phyloP scores from a whole-genome alignment of 257 asterid genomes.

The Forsythia viridissima region DNA sequence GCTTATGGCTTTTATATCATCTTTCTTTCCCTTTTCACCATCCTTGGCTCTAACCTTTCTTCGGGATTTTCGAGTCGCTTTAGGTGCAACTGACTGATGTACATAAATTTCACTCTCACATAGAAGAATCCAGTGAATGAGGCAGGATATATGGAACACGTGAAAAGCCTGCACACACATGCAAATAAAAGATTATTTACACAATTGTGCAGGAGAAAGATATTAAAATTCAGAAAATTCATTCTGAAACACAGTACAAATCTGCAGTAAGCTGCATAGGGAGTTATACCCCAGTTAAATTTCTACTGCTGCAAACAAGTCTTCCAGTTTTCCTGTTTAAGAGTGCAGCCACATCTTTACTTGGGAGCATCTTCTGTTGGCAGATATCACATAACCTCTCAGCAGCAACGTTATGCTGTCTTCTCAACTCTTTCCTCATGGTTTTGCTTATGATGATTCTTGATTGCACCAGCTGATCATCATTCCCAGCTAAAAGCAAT shows the following conservation, averaged over 20 bases:
- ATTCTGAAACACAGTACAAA: neutral
- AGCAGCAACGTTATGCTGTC: constrained; percentile 62
- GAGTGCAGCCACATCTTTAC: constrained; percentile 86
- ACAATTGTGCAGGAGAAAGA: neutral
- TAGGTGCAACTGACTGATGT: constrained; percentile 42
- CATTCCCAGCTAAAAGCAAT: constrained; percentile 48
- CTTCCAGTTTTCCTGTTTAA: constrained; percentile 77
- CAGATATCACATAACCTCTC: constrained; percentile 88
- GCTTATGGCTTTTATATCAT: constrained; percentile 25
- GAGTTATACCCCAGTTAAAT: constrained; percentile 71
- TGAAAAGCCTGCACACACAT: constrained; percentile 76
- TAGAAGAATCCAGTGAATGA: constrained; percentile 80
- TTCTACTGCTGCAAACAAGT: constrained; percentile 91
- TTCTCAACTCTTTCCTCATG: constrained; percentile 72
- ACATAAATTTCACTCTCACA: constrained; percentile 66
- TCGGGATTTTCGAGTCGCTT: constrained; percentile 47
- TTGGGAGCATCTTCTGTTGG: constrained; percentile 81
- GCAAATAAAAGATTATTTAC: constrained; percentile 10
- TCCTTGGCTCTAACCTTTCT: constrained; percentile 56
- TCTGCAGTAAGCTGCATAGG: neutral
- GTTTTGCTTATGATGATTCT: constrained; percentile 67
- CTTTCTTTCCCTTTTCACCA: constrained; percentile 38
- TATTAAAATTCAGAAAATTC: constrained; percentile 9
- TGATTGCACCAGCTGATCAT: constrained; percentile 69
- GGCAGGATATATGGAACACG: constrained; percentile 81